Percentiles rank a stretch among this genome's conserved stretches.
Evolutionary conservation across 2,329 filamentous ascomycete species (phyloP).

Genomic region (Exophiala sideris): DNA sequence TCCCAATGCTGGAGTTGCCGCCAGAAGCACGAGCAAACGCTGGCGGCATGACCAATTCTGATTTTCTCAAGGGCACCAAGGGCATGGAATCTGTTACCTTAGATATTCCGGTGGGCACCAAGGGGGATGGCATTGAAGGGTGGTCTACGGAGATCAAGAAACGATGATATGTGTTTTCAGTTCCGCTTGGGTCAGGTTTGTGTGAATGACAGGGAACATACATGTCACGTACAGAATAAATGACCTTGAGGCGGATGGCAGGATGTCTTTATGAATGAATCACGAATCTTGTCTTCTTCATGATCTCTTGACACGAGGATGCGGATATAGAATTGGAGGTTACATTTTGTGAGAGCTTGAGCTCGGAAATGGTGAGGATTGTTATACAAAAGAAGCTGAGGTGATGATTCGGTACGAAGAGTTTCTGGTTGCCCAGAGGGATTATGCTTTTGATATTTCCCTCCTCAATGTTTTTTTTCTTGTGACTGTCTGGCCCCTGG

Average conservation of each 20-base stretch:
- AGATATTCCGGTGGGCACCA: conserved; percentile 72
- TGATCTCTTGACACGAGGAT: too few relatives aligned
- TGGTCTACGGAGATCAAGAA: conserved; percentile 89
- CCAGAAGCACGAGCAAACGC: conserved; percentile 91
- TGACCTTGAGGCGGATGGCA: neutral
- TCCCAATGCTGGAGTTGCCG: conserved; percentile 85
- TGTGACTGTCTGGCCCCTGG: too few relatives aligned
- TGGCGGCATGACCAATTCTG: conserved; percentile 85
- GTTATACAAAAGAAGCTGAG: too few relatives aligned
- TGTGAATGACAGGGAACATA: conserved; percentile 11
- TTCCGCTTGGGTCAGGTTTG: conserved; percentile 1
- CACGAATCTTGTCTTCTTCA: too few relatives aligned
- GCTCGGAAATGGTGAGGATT: too few relatives aligned
- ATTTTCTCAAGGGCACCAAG: conserved; percentile 77
- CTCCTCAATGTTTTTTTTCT: too few relatives aligned
- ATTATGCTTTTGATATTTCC: too few relatives aligned
- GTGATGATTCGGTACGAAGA: too few relatives aligned
- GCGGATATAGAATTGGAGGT: too few relatives aligned
- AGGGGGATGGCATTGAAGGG: conserved; percentile 88
- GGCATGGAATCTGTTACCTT: conserved; percentile 82
- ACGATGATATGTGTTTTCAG: conserved; percentile 48
- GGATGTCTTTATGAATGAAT: too few relatives aligned
- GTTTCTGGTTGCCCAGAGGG: too few relatives aligned
- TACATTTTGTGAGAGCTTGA: too few relatives aligned
- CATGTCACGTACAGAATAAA: conserved; percentile 15